Evolutionary conservation across 2,329 filamentous ascomycete species (phyloP), one percentile per base, ranked within the genome.

Genomic region (Cladobotryum mycophilum): DNA sequence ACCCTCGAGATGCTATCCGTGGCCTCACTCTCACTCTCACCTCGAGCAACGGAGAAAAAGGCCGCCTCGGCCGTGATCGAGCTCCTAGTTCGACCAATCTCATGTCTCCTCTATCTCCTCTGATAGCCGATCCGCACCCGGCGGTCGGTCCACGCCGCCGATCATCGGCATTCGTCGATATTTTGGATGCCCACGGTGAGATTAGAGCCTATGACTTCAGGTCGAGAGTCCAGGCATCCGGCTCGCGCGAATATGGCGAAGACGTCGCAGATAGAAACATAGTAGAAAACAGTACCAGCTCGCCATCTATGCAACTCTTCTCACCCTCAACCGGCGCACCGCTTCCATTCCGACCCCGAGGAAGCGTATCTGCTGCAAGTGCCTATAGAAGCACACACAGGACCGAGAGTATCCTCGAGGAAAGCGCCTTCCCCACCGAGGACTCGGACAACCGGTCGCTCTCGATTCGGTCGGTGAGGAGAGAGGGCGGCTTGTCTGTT

Each of bases 231-330:
- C 63, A 72, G 49, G 78, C 79, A 1, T 61, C 76, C 1, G 80
- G 79, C 1, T 67, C 69, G 0, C 70, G 73, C 41, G 74, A 79
- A 45, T 84, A 81, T 56, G 81, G 77, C n/a, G 83, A 86, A 60
- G 81, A 84, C 60, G 80, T 85, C 2, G 81, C 80, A 2, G 80
- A 84, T 55, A 72, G 82, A 34, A 85, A 85, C 54, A 68, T 81
- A 42, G 64, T 62, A 4, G 61, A 68, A 20, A 75, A 70, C 18
- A 58, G 60, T 2, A 34, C 63, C 35, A 57, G 69, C 47, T 53
- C 71, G 5, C 57, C 11, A 8, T 36, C 11, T 17, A 53, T 14
- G 25, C 47, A 30, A 18, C 37, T 20, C 15, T 37, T 7, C 38
- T 18, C 38, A n/a, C 22, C 38, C 4, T 41, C 38, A 20, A 15